A percentile compares a stretch with the other conserved stretches of the same genome.
These are phyloP conservation scores for Tephrocybe sp. DNA, from an alignment of 768 basidiomycete genomes.

Conservation along the genomic window DNA sequence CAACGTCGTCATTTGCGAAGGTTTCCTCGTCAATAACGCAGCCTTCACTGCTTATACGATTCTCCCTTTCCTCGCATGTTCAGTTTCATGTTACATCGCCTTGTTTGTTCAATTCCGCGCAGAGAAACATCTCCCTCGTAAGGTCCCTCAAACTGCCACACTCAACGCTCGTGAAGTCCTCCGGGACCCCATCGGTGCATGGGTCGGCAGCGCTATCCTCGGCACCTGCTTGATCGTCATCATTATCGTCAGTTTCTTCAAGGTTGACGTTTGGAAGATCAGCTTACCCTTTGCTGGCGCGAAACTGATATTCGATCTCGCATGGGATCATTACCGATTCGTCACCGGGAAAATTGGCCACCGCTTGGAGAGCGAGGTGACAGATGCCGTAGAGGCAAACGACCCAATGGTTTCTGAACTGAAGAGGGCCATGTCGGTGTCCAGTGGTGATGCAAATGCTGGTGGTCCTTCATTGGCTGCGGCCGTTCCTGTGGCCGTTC, in stretches of 20 bases:
- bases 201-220: constrained; percentile 71
- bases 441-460: constrained; percentile 14
- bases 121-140: constrained; percentile 50
- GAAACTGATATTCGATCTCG: constrained; percentile 71
- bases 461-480: constrained; percentile 20
- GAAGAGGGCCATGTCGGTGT: constrained; percentile 26
- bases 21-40: constrained; percentile 76
- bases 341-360: constrained; percentile 7
- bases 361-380: not conserved
- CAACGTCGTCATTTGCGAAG: constrained; percentile 91
- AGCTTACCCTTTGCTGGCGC: constrained; percentile 77
- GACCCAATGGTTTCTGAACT: constrained; percentile 28
- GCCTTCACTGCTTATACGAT: constrained; percentile 85
- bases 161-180: constrained; percentile 62
- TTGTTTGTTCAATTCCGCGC: constrained; percentile 60
- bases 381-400: constrained; percentile 19
- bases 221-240: constrained; percentile 68
- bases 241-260: constrained; percentile 75
- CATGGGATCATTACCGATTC: constrained; percentile 56
- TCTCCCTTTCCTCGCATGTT: constrained; percentile 74
- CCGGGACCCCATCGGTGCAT: constrained; percentile 72
- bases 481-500: constrained; percentile 9
- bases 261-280: constrained; percentile 86
- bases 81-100: constrained; percentile 58
- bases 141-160: constrained; percentile 33